Evolutionary conservation across 164 flowering plant species (phyloP).

Genomic region (Echeveria elegans): DNA sequence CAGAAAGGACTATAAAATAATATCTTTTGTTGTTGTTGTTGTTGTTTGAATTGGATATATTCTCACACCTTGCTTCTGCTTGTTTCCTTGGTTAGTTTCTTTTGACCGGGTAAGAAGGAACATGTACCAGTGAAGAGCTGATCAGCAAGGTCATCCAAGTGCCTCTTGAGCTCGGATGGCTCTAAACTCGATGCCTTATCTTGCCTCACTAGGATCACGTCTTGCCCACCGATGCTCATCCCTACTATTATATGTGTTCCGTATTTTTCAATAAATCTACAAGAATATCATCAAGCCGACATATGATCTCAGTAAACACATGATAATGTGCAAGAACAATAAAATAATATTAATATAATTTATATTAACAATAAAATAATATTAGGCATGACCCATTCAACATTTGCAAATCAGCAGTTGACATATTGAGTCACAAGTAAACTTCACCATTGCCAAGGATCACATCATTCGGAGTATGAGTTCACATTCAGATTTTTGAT

Average conservation of each 20-base stretch:
- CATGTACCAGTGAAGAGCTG: conserved; percentile 67
- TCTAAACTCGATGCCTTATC: conserved; percentile 51
- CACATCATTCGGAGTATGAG: neutral
- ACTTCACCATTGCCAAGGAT: neutral
- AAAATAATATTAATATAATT: too few relatives aligned
- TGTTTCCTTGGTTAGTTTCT: conserved; percentile 11
- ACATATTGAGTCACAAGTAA: neutral
- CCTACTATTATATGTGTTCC: conserved; percentile 86
- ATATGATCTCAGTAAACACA: neutral
- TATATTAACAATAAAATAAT: too few relatives aligned
- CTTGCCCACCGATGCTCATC: conserved; percentile 64
- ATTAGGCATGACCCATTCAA: neutral
- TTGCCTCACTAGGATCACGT: conserved; percentile 57
- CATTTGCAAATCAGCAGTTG: neutral
- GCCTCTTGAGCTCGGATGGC: conserved; percentile 52
- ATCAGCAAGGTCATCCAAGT: conserved; percentile 65
- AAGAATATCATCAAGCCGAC: neutral
- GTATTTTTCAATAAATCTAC: conserved; percentile 75
- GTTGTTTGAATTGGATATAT: too few relatives aligned
- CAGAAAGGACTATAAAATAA: too few relatives aligned
- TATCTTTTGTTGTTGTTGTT: too few relatives aligned
- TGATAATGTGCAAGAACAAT: neutral
- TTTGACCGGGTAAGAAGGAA: conserved; percentile 26
- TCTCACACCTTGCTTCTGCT: neutral
- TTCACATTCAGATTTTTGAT: neutral